These are phyloP conservation scores for Boletus bicolor DNA, from an alignment of 768 basidiomycete species.

Conservation along the genomic window DNA sequence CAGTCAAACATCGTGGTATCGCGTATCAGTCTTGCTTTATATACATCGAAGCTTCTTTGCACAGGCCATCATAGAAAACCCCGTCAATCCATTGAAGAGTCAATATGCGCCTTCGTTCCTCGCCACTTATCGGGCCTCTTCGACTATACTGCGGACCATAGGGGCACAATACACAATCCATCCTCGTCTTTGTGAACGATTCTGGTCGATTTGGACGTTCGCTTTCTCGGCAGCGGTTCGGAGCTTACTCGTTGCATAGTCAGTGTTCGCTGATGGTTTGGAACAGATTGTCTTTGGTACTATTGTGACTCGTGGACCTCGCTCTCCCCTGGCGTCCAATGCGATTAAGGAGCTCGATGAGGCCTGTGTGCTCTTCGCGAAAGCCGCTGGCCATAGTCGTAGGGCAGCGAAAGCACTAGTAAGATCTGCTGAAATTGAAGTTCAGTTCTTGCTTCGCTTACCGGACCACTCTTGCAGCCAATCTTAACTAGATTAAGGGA, in stretches of 20 bases:
- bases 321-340: conserved; percentile 59
- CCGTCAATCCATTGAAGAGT: conserved; percentile 63
- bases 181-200: conserved; percentile 50
- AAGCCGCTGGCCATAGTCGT: conserved; percentile 55
- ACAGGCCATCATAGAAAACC: conserved; percentile 66
- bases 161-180: conserved; percentile 44
- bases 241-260: neutral
- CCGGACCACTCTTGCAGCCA: conserved; percentile 32
- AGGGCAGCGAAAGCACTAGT: conserved; percentile 67
- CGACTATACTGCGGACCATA: conserved; percentile 52
- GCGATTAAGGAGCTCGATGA: conserved; percentile 71
- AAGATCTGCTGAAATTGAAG: conserved; percentile 17
- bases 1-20: conserved; percentile 3
- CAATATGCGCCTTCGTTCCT: conserved; percentile 63
- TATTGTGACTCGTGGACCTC: conserved; percentile 71
- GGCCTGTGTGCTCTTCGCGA: conserved; percentile 62
- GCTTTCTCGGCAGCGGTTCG: conserved; percentile 53
- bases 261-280: conserved; percentile 1
- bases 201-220: conserved; percentile 64
- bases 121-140: conserved; percentile 57
- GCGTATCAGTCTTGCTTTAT: conserved; percentile 49
- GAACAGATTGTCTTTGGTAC: conserved; percentile 72
- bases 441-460: conserved; percentile 1
- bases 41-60: conserved; percentile 70
- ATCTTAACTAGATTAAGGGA: conserved; percentile 59